Conservation (phyloP, 2,329 filamentous ascomycete genomes). For the Apiospora sp. region DNA sequence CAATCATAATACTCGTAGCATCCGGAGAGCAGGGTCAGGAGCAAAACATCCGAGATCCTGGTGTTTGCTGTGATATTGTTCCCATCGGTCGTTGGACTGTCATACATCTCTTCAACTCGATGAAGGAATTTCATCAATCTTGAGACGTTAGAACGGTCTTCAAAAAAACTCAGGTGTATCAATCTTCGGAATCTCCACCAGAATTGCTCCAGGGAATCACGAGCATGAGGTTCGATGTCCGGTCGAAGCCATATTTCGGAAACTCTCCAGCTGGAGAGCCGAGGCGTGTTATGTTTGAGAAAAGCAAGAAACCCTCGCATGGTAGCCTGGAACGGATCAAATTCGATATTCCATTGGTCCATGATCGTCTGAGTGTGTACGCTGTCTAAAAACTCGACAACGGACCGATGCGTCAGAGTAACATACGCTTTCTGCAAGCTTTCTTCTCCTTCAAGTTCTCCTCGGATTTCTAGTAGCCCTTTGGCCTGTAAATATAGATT, state of each 20-base stretch:
- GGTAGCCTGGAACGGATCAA: not conserved
- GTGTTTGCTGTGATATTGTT: not conserved
- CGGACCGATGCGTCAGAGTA: not conserved
- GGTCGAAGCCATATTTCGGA: not conserved
- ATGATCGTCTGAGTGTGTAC: not conserved
- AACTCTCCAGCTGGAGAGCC: not conserved
- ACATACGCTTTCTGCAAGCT: not conserved
- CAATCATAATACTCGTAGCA: not conserved
- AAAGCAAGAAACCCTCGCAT: not conserved
- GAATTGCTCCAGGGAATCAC: not conserved
- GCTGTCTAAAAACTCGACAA: not conserved
- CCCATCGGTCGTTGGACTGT: not conserved
- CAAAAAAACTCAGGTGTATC: not conserved
- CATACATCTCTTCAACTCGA: not conserved
- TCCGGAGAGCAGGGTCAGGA: not conserved
- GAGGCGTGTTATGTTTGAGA: not conserved
- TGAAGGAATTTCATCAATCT: not conserved
- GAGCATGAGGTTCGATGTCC: too few relatives aligned
- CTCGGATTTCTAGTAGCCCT: not conserved
- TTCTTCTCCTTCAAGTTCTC: not conserved
- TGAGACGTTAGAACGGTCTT: not conserved
- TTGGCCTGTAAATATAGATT: not conserved
- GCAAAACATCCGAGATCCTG: not conserved
- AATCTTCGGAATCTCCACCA: not conserved
- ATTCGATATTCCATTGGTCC: not conserved